Conservation (phyloP, 768 basidiomycete genomes). For the Sporobolomyces phaffii region DNA sequence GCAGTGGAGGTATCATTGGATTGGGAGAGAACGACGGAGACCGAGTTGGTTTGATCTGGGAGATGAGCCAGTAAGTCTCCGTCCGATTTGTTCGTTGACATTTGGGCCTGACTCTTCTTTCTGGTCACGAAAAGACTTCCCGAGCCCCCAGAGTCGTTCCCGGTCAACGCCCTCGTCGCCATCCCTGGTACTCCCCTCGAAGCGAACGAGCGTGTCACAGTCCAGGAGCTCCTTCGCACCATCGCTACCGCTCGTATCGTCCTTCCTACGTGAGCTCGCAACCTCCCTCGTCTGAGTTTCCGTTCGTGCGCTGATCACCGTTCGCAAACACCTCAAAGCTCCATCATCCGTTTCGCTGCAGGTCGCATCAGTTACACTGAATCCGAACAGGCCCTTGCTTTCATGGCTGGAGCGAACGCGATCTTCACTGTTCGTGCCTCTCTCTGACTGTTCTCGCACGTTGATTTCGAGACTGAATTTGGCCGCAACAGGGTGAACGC, state of each 20-base stretch:
- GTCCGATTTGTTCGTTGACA: too few species aligned
- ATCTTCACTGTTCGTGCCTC: constrained; percentile 70
- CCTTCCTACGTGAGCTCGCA: constrained; percentile 59
- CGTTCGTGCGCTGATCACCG: neutral
- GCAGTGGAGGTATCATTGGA: constrained; percentile 91
- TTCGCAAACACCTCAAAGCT: constrained; percentile 14
- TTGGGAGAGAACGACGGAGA: constrained; percentile 85
- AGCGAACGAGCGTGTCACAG: constrained; percentile 76
- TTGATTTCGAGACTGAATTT: neutral
- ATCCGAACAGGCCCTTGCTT: constrained; percentile 93
- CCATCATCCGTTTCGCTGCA: constrained; percentile 91
- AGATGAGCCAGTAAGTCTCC: constrained; percentile 81
- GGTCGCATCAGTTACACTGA: constrained; percentile 83
- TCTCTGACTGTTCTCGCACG: neutral
- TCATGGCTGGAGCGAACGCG: constrained; percentile 97
- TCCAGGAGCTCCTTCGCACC: constrained; percentile 80
- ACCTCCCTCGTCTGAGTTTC: too few species aligned
- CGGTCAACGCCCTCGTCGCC: constrained; percentile 93
- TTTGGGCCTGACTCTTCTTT: too few species aligned
- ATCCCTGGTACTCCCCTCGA: constrained; percentile 91
- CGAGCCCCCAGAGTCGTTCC: constrained; percentile 97
- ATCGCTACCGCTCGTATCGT: constrained; percentile 92
- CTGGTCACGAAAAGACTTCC: too few species aligned
- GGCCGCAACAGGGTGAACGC: constrained; percentile 55
- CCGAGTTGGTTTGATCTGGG: constrained; percentile 86